These are phyloP conservation scores for Pisolithus albus DNA, from an alignment of 768 basidiomycete genomes.

Conservation along the genomic window DNA sequence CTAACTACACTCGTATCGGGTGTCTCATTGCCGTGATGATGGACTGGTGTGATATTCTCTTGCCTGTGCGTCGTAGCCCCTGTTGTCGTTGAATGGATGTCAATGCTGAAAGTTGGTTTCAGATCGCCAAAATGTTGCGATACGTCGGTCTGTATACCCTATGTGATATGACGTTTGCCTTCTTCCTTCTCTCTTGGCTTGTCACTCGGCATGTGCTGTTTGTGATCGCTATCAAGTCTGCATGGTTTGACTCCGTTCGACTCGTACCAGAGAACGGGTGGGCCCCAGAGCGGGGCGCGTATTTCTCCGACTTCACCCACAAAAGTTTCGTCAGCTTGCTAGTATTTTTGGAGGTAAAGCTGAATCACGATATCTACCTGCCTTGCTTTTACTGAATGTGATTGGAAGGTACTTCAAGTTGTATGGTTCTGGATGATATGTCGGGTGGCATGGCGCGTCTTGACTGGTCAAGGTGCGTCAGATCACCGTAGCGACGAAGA, in stretches of 20 bases:
- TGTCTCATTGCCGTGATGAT: constrained; percentile 86
- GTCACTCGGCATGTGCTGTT: constrained; percentile 85
- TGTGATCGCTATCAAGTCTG: constrained; percentile 58
- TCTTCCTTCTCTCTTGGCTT: constrained; percentile 88
- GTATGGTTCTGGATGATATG: constrained; percentile 87
- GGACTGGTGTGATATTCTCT: constrained; percentile 90
- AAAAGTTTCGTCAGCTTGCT: constrained; percentile 49
- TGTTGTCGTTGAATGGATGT: background rate
- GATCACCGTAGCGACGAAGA: constrained; percentile 87
- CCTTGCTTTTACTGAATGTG: constrained; percentile 3
- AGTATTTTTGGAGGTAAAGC: constrained; percentile 52
- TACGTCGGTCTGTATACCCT: constrained; percentile 64
- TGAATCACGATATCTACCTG: background rate
- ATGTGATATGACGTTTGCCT: constrained; percentile 70
- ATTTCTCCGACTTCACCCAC: constrained; percentile 41
- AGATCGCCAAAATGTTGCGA: constrained; percentile 92
- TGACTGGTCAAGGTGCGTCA: constrained; percentile 68
- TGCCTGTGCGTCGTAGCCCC: constrained; percentile 59
- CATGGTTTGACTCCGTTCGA: constrained; percentile 42
- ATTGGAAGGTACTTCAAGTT: constrained; percentile 55
- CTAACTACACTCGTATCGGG: constrained; percentile 84
- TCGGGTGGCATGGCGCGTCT: constrained; percentile 73
- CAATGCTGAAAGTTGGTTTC: background rate
- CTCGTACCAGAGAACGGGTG: constrained; percentile 46
- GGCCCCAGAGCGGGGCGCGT: constrained; percentile 53